Base-by-base conservation (phyloP, 768 basidiomycete genomes). In the Lentinula sp. region DNA sequence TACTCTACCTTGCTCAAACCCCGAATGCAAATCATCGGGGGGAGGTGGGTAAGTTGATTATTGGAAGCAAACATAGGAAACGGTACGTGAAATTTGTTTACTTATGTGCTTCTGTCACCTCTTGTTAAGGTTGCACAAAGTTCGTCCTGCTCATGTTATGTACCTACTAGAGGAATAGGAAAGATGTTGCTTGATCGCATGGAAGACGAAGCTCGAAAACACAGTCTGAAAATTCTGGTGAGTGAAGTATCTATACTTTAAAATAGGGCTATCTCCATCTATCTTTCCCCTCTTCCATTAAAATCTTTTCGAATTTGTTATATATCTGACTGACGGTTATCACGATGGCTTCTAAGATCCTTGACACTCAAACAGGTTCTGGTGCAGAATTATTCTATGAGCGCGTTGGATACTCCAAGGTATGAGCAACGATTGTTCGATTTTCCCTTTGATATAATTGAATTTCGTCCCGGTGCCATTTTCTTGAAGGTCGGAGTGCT, bases 21-120 rank as follows among this genome's bases (percentile, higher is more conserved):
- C 39, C 55, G 36, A 57, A 57, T 43, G 55, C 55, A 13, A 41
- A 41, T 12, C 55, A 57, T 57, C 41, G 55, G 16, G 55, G 55
- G 5, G 55, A 57, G 39, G 39, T 57, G 12, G 55, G 55, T 6
- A 57, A 57, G 37, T 37, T 57, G 15, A 41, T 57, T 4, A 39
- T 57, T 10, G 28, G 32, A n/a, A 42, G 23, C 16, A 41, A 57
- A 20, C 41, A 57, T 41, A 41, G 39, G 39, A 45, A 33, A 43
- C 36, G 39, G 55, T 57, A 18, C 36, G n/a, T 18, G 13, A 37
- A 3, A 37, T 10, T 23, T 6, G 4, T 41, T 33, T 16, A 28
- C 28, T 37, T 8, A 7, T 16, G 42, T 23, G 6, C 18, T 0
- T 13, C 39, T 16, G 8, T 23, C 43, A 10, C 16, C 16, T 37